Percentiles rank a stretch among this genome's conserved stretches.
Evolutionary conservation across 2,329 filamentous ascomycete genomes (phyloP).

Genomic region (Ascochyta fabae): DNA sequence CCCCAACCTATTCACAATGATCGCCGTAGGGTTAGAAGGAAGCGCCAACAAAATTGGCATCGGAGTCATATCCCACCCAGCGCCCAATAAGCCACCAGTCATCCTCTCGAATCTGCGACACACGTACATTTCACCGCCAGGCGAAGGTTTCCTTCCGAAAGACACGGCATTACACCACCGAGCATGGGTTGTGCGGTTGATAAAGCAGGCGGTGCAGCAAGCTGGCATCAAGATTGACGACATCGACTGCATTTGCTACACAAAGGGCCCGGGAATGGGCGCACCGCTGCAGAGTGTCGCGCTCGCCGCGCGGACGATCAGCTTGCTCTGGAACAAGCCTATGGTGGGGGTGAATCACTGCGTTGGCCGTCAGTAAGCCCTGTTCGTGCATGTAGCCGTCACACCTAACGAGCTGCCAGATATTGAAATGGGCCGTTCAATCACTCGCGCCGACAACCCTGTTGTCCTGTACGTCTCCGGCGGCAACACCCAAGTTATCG

Average conservation of each 20-base stretch:
- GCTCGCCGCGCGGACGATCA: slow-evolving; percentile 80
- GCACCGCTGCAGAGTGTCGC: slow-evolving; percentile 88
- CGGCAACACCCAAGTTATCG: slow-evolving; percentile 97
- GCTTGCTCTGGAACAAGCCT: slow-evolving; percentile 84
- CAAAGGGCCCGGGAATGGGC: slow-evolving; percentile 94
- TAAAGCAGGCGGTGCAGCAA: slow-evolving; percentile 76
- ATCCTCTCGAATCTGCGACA: slow-evolving; percentile 93
- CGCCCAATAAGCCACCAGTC: slow-evolving; percentile 53
- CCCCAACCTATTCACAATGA: slow-evolving; percentile 53
- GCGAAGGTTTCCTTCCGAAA: slow-evolving; percentile 93
- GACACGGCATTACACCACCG: slow-evolving; percentile 95
- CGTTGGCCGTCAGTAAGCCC: slow-evolving; percentile 71
- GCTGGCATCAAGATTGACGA: slow-evolving; percentile 63
- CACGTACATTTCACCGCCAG: slow-evolving; percentile 90
- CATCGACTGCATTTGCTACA: slow-evolving; percentile 94
- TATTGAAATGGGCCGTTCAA: slow-evolving; percentile 96
- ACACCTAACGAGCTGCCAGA: slow-evolving; percentile 52
- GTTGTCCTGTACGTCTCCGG: slow-evolving; percentile 95
- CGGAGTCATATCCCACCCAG: slow-evolving; percentile 83
- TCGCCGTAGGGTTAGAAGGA: slow-evolving; percentile 81
- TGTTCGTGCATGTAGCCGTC: too few relatives aligned
- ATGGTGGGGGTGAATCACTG: slow-evolving; percentile 97
- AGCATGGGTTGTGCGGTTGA: slow-evolving; percentile 79
- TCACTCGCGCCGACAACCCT: slow-evolving; percentile 88
- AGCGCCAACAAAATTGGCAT: slow-evolving; percentile 98